Conservation (phyloP, 305 asterid genomes). For the Coffea humblotiana region DNA sequence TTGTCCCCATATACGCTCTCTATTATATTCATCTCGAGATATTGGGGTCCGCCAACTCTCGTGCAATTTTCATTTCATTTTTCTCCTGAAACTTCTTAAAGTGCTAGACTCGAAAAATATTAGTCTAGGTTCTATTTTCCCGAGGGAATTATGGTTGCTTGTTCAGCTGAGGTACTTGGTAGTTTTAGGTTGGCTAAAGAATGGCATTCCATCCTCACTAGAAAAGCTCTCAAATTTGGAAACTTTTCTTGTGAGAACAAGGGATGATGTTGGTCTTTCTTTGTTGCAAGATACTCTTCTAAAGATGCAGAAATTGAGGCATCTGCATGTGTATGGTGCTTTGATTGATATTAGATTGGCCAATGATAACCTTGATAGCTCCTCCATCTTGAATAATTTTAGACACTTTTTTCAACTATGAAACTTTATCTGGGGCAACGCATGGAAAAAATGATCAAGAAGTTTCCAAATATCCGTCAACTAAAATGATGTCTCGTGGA, state of each 20-base stretch:
- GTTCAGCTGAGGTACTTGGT: not conserved
- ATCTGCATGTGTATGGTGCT: not conserved
- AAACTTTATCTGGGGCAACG: not conserved
- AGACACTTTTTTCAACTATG: not conserved
- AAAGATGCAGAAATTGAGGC: not conserved
- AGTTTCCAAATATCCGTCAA: conserved; percentile 4
- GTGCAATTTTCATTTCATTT: not conserved
- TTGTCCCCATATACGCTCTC: conserved; percentile 3
- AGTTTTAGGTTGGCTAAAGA: accelerated
- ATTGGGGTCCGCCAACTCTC: accelerated
- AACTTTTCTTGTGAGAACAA: not conserved
- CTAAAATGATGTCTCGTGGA: not conserved
- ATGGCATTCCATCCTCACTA: not conserved
- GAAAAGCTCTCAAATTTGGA: not conserved
- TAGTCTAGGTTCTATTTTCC: not conserved
- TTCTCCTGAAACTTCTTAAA: conserved; percentile 5
- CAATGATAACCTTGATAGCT: not conserved
- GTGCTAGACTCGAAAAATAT: not conserved
- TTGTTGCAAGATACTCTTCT: not conserved
- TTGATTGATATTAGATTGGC: not conserved
- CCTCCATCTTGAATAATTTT: not conserved
- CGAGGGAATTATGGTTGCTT: not conserved
- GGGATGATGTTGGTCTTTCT: too few species aligned
- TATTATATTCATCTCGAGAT: not conserved
- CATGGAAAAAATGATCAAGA: not conserved